Evolutionary conservation across 345 rosid genomes (phyloP), one percentile per base, ranked within the genome.

Genomic region (Rhodamnia argentea): DNA sequence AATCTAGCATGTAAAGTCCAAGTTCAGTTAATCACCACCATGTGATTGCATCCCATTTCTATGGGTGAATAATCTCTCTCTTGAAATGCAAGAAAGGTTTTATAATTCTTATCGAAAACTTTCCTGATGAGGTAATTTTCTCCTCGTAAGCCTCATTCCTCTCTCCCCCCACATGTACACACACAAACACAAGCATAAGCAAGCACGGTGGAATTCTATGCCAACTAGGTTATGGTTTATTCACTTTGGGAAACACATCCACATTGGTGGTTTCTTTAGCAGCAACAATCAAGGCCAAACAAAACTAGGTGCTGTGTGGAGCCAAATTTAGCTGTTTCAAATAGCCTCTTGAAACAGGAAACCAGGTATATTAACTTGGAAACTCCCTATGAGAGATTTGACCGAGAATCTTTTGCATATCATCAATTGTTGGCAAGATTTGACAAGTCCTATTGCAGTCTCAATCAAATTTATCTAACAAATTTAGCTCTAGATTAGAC

Each of bases 11-110:
- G 82, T 13, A 76, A 83, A 87, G 84, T 90, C 95, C 90, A 91
- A 85, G 86, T 93, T 92, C 92, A 86, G 75, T 82, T 90, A 90
- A 88, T 86, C 86, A 82, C 44, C 60, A 55, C 88, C 93, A 89
- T 92, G 92, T 90, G 91, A 86, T 86, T 78, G 60, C 84, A 83
- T 37, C 84, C 78, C 75, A 85, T 54, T 7, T 89, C 89, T 52
- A 50, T 83, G 10, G 44, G 84, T 87, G 75, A 85, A 88, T 64
- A 84, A 37, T 52, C 57, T 88, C 60, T 87, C 74, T 16, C 89
- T 90, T 89, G 90, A 42, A 74, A 81, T 78, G 78, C 84, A 89
- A 89, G 89, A 11, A 78, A 40, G 16, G 62, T 83, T 76, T 50
- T 62, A 70, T 70, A 37, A 84, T 83, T 85, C 60, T 83, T 57